Conservation (phyloP, 1,139 yeast genomes). For the Zygotorulaspora mrakii region DNA sequence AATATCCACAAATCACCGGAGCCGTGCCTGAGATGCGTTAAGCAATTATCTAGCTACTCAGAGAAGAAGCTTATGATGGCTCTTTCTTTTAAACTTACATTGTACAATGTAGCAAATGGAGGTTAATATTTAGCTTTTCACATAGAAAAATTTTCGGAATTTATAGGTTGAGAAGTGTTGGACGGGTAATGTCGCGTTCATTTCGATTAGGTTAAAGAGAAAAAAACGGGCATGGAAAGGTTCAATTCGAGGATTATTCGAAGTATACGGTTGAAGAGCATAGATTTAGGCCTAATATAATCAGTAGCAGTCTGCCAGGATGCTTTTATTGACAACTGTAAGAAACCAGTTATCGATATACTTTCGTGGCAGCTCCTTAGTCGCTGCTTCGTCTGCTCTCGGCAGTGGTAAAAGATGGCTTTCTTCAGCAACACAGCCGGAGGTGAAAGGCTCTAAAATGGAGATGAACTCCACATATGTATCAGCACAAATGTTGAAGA, state of each 20-base stretch:
- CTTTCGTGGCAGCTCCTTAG: slow-evolving; percentile 4
- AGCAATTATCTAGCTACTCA: no score
- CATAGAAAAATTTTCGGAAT: not conserved
- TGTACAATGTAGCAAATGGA: no score
- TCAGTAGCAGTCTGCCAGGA: slow-evolving; percentile 1
- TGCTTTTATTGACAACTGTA: slow-evolving; percentile 10
- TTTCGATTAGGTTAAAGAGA: not conserved
- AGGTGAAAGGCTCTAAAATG: slow-evolving; percentile 1
- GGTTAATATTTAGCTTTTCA: no score
- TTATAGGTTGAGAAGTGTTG: not conserved
- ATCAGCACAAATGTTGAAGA: slow-evolving; percentile 34
- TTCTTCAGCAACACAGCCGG: slow-evolving; percentile 11
- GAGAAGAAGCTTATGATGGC: no score
- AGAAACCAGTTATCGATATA: slow-evolving; percentile 6
- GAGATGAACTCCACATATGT: slow-evolving; percentile 8
- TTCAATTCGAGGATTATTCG: not conserved
- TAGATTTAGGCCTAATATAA: not conserved
- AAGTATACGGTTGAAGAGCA: not conserved
- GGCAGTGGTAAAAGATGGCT: slow-evolving; percentile 4
- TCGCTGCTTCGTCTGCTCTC: slow-evolving; percentile 1
- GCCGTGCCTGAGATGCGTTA: no score
- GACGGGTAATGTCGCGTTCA: not conserved
- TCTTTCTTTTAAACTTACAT: no score
- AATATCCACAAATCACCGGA: no score
- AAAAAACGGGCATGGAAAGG: slow-evolving; percentile 1